Evolutionary conservation across 139 green algal species (phyloP).

Genomic region (Micractinium sp.): DNA sequence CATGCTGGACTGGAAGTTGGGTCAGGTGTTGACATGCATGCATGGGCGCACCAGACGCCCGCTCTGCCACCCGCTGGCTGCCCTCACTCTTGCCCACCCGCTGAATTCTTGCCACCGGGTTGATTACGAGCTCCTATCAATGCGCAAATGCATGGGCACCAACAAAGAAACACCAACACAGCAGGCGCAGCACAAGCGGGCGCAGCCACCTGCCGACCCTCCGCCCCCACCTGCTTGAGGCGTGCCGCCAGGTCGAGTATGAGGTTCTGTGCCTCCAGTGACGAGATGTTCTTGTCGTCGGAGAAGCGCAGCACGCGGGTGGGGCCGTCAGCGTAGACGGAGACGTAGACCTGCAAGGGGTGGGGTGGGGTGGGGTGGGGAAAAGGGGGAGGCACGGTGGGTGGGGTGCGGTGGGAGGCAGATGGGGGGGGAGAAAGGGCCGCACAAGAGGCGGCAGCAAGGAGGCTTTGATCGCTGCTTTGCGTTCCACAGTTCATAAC

Average conservation of each 20-base stretch:
- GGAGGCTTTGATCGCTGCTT: too few species aligned
- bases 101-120: too few species aligned
- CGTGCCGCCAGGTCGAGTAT: constrained; percentile 67
- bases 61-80: too few species aligned
- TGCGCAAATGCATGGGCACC: not conserved
- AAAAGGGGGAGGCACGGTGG: too few species aligned
- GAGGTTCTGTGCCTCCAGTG: constrained; percentile 62
- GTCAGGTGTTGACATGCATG: too few species aligned
- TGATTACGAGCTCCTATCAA: too few species aligned
- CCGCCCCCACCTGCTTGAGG: constrained; percentile 49
- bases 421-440: not conserved
- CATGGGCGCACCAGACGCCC: too few species aligned
- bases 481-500: too few species aligned
- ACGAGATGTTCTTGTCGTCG: constrained; percentile 63
- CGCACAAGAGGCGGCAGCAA: too few species aligned
- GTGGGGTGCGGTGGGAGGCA: not conserved
- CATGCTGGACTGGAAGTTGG: too few species aligned
- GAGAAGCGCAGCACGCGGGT: constrained; percentile 87
- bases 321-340: constrained; percentile 85
- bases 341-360: constrained; percentile 78
- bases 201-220: not conserved
- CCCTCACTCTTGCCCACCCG: too few species aligned
- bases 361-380: too few species aligned
- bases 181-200: not conserved
- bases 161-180: not conserved